Evolutionary conservation across 257 asterid species (phyloP).

Genomic region (Fraxinus quadrangulata): DNA sequence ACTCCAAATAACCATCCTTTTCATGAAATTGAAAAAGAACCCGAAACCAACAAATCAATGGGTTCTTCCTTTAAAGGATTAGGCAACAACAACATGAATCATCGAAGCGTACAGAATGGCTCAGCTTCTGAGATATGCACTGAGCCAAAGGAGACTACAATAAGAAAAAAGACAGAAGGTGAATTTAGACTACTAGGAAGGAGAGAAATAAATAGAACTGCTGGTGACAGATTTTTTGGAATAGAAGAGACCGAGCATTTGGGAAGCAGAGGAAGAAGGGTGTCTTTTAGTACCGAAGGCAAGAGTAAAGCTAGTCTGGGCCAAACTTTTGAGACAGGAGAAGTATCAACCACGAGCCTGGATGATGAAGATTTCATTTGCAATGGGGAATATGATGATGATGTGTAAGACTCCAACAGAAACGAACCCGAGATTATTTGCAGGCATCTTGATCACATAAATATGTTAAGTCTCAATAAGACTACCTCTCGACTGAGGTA

Average conservation of each 20-base stretch:
- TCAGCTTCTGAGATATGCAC: constrained; percentile 45
- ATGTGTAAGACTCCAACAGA: constrained; percentile 78
- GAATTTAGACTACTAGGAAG: constrained; percentile 87
- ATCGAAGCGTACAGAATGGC: constrained; percentile 44
- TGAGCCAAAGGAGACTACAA: constrained; percentile 85
- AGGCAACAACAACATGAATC: constrained; percentile 20
- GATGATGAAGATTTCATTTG: constrained; percentile 82
- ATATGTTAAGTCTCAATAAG: constrained; percentile 87
- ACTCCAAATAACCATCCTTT: constrained; percentile 31
- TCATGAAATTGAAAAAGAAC: constrained; percentile 76
- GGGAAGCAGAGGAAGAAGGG: constrained; percentile 83
- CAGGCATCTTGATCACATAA: constrained; percentile 88
- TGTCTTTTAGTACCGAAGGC: constrained; percentile 81
- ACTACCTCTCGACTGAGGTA: constrained; percentile 84
- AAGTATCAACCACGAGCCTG: constrained; percentile 53
- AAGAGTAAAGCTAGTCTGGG: constrained; percentile 44
- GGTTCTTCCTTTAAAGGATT: constrained; percentile 33
- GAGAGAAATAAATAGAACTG: constrained; percentile 77
- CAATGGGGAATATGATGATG: constrained; percentile 64
- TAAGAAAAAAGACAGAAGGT: constrained; percentile 96
- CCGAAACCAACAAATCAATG: constrained; percentile 38
- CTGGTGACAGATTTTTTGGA: constrained; percentile 82
- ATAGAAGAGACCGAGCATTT: constrained; percentile 81
- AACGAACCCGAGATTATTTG: constrained; percentile 83
- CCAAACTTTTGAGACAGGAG: constrained; percentile 65